Conservation (phyloP, 2,329 filamentous ascomycete species). For the Xylariaceae sp. region DNA sequence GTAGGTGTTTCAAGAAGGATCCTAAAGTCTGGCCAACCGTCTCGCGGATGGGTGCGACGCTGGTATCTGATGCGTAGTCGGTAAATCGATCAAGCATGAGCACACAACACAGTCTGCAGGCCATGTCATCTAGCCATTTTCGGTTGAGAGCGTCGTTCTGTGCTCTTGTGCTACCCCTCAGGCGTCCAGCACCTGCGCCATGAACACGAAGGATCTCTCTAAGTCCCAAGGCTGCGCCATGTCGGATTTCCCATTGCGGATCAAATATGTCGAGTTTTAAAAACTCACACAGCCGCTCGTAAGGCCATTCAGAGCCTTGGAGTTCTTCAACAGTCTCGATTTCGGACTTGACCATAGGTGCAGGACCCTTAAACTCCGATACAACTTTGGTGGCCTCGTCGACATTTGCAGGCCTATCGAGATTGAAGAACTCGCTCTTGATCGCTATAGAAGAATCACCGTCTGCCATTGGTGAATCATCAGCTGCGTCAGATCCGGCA, state of each 20-base stretch:
- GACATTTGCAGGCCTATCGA: slow-evolving; percentile 69
- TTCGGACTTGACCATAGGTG: slow-evolving; percentile 76
- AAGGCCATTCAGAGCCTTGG: slow-evolving; percentile 85
- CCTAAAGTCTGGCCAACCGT: slow-evolving; percentile 92
- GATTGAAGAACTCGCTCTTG: slow-evolving; percentile 80
- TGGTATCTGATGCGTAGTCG: slow-evolving; percentile 96
- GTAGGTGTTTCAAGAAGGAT: slow-evolving; percentile 79
- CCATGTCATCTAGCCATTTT: slow-evolving; percentile 86
- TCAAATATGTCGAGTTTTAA: slow-evolving; percentile 93
- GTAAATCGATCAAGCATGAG: slow-evolving; percentile 97
- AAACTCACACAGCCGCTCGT: slow-evolving; percentile 88
- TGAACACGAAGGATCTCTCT: slow-evolving; percentile 90
- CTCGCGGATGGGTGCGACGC: slow-evolving; percentile 91
- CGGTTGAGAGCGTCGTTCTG: slow-evolving; percentile 79
- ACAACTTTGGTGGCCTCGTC: slow-evolving; percentile 92
- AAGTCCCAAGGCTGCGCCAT: slow-evolving; percentile 92
- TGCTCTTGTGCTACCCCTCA: slow-evolving; percentile 59
- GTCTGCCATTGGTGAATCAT: slow-evolving; percentile 53
- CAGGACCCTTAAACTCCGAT: slow-evolving; percentile 86
- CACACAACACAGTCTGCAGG: slow-evolving; percentile 90
- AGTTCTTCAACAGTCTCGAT: slow-evolving; percentile 72
- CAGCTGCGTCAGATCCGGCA: slow-evolving; percentile 56
- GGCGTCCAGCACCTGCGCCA: slow-evolving; percentile 77
- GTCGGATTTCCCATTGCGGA: slow-evolving; percentile 87
- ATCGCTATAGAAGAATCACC: slow-evolving; percentile 55